Conservation (phyloP, 164 flowering plant species). For the Paratinospora sagittata region DNA sequence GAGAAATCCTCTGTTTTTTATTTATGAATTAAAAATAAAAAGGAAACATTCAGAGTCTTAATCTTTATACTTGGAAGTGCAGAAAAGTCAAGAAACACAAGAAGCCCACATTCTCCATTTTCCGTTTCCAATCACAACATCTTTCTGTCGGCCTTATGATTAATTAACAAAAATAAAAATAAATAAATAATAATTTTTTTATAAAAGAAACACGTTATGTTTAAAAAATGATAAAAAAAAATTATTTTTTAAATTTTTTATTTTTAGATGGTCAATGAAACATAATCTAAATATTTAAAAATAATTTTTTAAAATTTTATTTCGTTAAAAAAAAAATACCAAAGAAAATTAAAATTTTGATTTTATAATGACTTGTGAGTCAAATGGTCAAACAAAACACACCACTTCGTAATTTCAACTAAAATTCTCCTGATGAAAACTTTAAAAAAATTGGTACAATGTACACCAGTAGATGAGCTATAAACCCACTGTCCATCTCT, state of each 20-base stretch:
- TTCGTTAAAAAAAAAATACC: too few relatives aligned
- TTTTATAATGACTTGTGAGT: not conserved
- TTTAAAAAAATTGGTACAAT: not conserved
- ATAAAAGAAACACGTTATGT: not conserved
- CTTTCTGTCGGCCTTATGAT: conserved; percentile 13
- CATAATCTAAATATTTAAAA: too few relatives aligned
- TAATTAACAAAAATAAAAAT: not conserved
- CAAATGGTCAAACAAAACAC: not conserved
- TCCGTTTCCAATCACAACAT: conserved; percentile 8
- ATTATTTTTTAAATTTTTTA: too few relatives aligned
- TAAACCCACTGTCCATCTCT: not conserved
- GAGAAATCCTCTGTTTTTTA: not conserved
- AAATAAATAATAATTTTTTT: not conserved
- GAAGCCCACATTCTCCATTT: conserved; percentile 12
- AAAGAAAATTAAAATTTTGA: not conserved
- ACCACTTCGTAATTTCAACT: too few relatives aligned
- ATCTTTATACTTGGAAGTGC: not conserved
- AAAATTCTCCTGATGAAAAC: too few relatives aligned
- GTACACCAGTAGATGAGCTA: not conserved
- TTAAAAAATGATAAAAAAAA: too few relatives aligned
- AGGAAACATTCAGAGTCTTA: not conserved
- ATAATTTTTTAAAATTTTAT: too few relatives aligned
- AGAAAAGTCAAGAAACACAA: not conserved
- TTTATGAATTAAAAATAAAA: not conserved
- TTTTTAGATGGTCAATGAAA: too few relatives aligned